These are phyloP conservation scores for Sporisorium iseilematis-ciliati DNA, from an alignment of 1,284 basidiomycete genomes.

Conservation along the genomic window DNA sequence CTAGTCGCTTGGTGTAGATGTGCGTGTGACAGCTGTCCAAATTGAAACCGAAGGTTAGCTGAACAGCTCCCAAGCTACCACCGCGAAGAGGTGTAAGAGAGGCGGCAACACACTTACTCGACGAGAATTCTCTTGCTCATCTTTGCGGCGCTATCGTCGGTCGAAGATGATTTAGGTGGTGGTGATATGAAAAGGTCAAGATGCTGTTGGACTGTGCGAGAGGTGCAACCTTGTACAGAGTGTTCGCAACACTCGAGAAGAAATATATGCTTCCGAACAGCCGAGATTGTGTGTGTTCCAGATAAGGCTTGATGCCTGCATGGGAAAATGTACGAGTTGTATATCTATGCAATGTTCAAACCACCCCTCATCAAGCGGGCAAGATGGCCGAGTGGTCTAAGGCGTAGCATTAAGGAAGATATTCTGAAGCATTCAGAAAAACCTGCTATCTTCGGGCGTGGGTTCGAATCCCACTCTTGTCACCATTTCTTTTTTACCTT, in stretches of 20 bases:
- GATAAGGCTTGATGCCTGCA: constrained; percentile 1
- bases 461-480: constrained; percentile 70
- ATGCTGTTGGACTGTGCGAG: constrained; percentile 2
- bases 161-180: background rate
- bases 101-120: constrained; percentile 9
- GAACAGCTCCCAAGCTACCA: background rate
- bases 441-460: constrained; percentile 68
- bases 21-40: constrained; percentile 77
- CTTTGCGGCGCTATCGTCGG: background rate
- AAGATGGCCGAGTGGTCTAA: constrained; percentile 70
- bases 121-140: constrained; percentile 32
- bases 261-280: constrained; percentile 17
- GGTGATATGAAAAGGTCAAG: background rate
- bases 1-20: constrained; percentile 78
- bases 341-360: constrained; percentile 2
- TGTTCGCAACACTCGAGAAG: background rate
- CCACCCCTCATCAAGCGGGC: constrained; percentile 22
- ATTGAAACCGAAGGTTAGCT: background rate
- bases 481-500: constrained; percentile 48
- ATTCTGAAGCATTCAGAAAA: constrained; percentile 22
- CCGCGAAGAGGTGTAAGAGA: background rate
- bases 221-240: background rate
- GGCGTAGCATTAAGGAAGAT: constrained; percentile 65
- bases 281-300: constrained; percentile 3
- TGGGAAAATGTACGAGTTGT: no score